A percentile compares a stretch with the other conserved stretches of the same genome.
Evolutionary conservation across 179 eudicot species (phyloP).

Genomic region (Gypsophila paniculata): DNA sequence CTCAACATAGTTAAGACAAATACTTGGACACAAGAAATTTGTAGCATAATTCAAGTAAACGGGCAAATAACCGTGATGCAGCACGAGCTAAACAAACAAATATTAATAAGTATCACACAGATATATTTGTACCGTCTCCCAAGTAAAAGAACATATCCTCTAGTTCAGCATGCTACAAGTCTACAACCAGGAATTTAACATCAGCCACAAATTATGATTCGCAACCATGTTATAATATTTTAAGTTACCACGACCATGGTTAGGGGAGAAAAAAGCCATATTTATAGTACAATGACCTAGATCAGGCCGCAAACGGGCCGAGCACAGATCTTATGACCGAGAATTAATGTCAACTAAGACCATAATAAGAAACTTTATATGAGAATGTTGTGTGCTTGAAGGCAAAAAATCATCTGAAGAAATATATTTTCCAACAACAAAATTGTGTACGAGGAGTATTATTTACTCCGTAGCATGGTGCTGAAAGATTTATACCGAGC

Average conservation of each 20-base stretch:
- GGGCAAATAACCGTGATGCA: neutral
- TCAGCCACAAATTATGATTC: no score
- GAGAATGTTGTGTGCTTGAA: neutral
- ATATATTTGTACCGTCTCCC: neutral
- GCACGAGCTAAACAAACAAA: neutral
- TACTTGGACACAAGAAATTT: neutral
- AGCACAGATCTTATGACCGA: no score
- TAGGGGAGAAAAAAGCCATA: no score
- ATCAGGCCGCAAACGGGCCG: no score
- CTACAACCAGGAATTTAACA: no score
- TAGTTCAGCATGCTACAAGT: neutral
- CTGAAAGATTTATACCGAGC: conserved; percentile 54
- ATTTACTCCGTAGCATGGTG: conserved; percentile 1
- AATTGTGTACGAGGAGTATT: neutral
- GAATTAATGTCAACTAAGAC: neutral
- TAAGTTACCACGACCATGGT: no score
- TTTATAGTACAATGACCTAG: no score
- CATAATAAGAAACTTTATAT: neutral
- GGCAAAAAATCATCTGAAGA: neutral
- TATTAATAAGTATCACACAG: neutral
- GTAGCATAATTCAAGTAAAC: neutral
- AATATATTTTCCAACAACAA: neutral
- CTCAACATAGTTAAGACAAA: neutral
- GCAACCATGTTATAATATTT: no score
- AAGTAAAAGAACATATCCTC: neutral